Conservation (phyloP, 2,329 filamentous ascomycete genomes). For the Paraphaeosphaeria sporulosa region DNA sequence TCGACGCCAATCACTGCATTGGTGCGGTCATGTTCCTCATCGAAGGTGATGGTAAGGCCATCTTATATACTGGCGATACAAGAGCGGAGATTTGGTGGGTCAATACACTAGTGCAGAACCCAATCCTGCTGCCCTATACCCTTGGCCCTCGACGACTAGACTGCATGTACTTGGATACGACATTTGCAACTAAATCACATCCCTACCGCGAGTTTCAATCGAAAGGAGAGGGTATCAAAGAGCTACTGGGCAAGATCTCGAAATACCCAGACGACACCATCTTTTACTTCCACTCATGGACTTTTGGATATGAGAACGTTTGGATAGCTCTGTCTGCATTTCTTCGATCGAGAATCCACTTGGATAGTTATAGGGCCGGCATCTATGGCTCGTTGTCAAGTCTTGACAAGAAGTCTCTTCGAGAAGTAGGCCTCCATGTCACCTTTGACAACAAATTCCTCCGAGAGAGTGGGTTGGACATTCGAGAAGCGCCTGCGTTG, state of each 20-base stretch:
- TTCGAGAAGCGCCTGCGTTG: slow-evolving; percentile 69
- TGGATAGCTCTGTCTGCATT: slow-evolving; percentile 82
- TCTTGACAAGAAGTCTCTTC: slow-evolving; percentile 29
- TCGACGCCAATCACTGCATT: slow-evolving; percentile 91
- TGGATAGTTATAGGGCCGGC: slow-evolving; percentile 79
- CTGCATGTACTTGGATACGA: slow-evolving; percentile 89
- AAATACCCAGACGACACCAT: slow-evolving; percentile 75
- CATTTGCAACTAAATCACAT: slow-evolving; percentile 66
- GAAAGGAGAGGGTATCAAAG: slow-evolving; percentile 77
- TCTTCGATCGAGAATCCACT: slow-evolving; percentile 75
- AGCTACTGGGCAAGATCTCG: slow-evolving; percentile 73
- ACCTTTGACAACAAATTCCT: slow-evolving; percentile 30
- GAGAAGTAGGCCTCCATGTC: slow-evolving; percentile 49
- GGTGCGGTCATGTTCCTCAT: slow-evolving; percentile 94
- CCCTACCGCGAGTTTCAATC: slow-evolving; percentile 62
- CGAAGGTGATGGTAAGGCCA: slow-evolving; percentile 73
- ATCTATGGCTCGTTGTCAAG: slow-evolving; percentile 70
- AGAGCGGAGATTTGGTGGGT: slow-evolving; percentile 89
- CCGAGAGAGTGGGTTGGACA: slow-evolving; percentile 49
- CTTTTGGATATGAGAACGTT: slow-evolving; percentile 91
- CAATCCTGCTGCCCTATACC: slow-evolving; percentile 77
- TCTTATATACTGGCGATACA: slow-evolving; percentile 90
- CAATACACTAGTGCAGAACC: slow-evolving; percentile 73
- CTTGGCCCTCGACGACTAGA: slow-evolving; percentile 63
- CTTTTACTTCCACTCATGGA: slow-evolving; percentile 90